Evolutionary conservation across 805 yeast species (phyloP).

Genomic region (Maudiozyma barnettii): DNA sequence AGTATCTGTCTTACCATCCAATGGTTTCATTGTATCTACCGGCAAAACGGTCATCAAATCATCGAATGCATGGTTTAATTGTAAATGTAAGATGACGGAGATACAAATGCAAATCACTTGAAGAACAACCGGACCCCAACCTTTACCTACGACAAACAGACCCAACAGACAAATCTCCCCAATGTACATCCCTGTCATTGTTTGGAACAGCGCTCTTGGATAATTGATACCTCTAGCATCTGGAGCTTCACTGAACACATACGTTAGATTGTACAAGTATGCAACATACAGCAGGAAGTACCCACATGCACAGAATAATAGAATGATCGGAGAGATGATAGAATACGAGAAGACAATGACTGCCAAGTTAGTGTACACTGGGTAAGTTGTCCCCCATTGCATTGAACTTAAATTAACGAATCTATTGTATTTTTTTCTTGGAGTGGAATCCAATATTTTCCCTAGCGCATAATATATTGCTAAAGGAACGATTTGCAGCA

Average conservation of each 20-base stretch:
- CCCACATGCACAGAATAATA: conserved; percentile 62
- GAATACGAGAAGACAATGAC: conserved; percentile 60
- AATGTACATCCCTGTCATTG: conserved; percentile 76
- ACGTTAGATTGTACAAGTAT: conserved; percentile 66
- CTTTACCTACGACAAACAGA: conserved; percentile 77
- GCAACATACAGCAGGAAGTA: conserved; percentile 69
- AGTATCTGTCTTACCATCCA: conserved; percentile 61
- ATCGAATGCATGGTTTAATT: conserved; percentile 57
- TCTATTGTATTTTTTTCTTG: conserved; percentile 57
- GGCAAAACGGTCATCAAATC: conserved; percentile 51
- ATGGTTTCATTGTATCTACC: conserved; percentile 63
- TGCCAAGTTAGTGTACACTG: conserved; percentile 63
- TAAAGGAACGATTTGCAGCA: conserved; percentile 53
- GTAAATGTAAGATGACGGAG: conserved; percentile 62
- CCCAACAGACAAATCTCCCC: conserved; percentile 85
- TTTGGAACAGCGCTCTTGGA: conserved; percentile 82
- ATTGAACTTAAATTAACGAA: conserved; percentile 44
- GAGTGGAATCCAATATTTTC: conserved; percentile 46
- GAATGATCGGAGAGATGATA: conserved; percentile 72
- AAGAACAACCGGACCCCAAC: conserved; percentile 88
- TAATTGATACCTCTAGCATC: conserved; percentile 78
- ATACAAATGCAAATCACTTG: conserved; percentile 55
- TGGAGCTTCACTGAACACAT: conserved; percentile 54
- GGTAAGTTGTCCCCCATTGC: conserved; percentile 70
- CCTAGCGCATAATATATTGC: conserved; percentile 53